Evolutionary conservation across 2,329 filamentous ascomycete species (phyloP), one percentile per base, ranked within the genome.

Genomic region (Epichloe uncinata): DNA sequence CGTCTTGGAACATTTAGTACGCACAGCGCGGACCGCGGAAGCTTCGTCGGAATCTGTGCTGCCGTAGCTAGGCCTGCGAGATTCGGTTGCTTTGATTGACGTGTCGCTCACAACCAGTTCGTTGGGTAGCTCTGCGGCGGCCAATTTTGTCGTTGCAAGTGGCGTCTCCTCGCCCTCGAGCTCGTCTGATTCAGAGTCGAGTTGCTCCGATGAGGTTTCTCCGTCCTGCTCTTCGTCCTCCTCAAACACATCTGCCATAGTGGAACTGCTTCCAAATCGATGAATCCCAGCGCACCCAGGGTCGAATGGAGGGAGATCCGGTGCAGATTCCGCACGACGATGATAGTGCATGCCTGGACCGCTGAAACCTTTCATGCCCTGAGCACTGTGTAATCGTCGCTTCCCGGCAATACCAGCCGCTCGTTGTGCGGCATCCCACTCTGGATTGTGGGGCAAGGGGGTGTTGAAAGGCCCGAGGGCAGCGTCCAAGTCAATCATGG

Each of bases 401-500:
- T 84, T 81, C 37, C 63, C 60, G 1, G 72, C 68, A n/a, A 71
- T 68, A 6, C 72, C 73, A 6, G 76, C 75, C 1, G 74, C 73
- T 52, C 72, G 72, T 56, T 85, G 80, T 7, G 81, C 82, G 2
- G 80, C 78, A 53, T 84, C 81, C 75, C 82, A 85, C 52, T 82
- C 80, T 2, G 77, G 70, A 52, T 81, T 82, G 11, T 73, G 73
- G 34, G 71, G 72, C 2, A 81, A 70, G 86, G 85, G 85, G 0
- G 89, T 95, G 59, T 94, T 93, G 66, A 95, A 95, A 0, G 91
- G 89, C 2, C 89, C 90, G 1, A 97, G 75, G 26, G 91, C 93
- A 16, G 90, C 91, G 68, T 98, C 93, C 41, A 98, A 72, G 64
- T 98, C 93, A 55, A 98, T 94, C 65, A 96, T 84, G 7, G 86